Base-by-base conservation (phyloP, 768 basidiomycete genomes). In the Mycena chlorophos region DNA sequence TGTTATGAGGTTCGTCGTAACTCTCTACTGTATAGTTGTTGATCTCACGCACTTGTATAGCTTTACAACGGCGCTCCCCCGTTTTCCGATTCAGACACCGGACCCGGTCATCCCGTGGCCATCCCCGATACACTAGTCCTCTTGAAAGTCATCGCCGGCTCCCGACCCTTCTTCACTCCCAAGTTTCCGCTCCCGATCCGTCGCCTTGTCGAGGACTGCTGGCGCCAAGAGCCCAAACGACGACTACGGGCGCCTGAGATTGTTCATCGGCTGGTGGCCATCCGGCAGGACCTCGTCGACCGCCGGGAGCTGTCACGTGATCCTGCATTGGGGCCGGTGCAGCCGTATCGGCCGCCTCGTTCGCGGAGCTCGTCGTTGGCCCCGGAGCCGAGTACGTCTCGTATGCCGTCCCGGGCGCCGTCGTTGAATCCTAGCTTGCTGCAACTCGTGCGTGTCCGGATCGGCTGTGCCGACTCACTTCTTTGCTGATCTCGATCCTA, bases 1-100 rank as follows among this genome's bases (percentile, higher is more conserved):
- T 51, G 52, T 29, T 51, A 56, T 43, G 59, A 61, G 55, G 59
- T 61, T n/a, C 13, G 59, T 8, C 47, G 25, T 12, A 26, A 19
- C 3, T 12, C n/a, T 5, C 29, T 34, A 37, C 28, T 8, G 17
- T 30, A 8, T 25, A 8, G 39, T 39, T 38, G 2, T 23, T 20
- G 17, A 29, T 17, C 2, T n/a, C n/a, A 60, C 23, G n/a, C 28
- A 47, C 25, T 38, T 1, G n/a, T n/a, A n/a, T 20, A 59, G 58
- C 34, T 60, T 8, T 60, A 52, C 31, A 22, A 47, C 17, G 27
- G 46, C 5, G 27, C 10, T 22, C 22, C 29, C 28, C 58, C 58
- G 8, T 60, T 60, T n/a, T 34, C 55, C 1, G 55, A 53, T 4
- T 31, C 47, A 12, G 31, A 16, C 23, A 4, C 45, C 6, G 5